Conservation (phyloP, 108 stramenopile species). For the Mediolabrus comicus region DNA sequence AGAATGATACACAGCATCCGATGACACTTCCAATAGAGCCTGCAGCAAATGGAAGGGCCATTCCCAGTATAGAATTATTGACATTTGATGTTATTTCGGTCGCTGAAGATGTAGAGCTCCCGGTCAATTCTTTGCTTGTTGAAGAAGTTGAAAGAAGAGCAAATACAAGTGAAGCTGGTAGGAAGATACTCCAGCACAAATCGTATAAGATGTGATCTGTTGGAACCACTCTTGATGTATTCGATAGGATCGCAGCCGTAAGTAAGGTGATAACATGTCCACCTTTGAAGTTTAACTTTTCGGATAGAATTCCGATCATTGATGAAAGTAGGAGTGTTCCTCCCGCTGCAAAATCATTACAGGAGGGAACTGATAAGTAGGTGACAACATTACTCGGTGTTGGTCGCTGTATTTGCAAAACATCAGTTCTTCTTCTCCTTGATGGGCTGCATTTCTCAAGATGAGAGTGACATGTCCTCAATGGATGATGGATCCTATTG, state of each 20-base stretch:
- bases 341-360: conserved; percentile 11
- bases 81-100: not conserved
- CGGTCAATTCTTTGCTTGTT: not conserved
- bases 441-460: too few relatives aligned
- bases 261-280: conserved; percentile 58
- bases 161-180: conserved; percentile 68
- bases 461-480: not conserved
- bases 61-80: conserved; percentile 10
- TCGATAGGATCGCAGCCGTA: conserved; percentile 52
- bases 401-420: not conserved
- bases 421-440: not conserved
- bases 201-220: conserved; percentile 55
- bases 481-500: not conserved
- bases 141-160: conserved; percentile 38
- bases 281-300: conserved; percentile 5
- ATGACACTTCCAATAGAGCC: conserved; percentile 30
- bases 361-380: not conserved
- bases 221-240: conserved; percentile 44
- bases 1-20: conserved; percentile 29
- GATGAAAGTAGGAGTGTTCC: conserved; percentile 3
- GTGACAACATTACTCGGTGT: not conserved
- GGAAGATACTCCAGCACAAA: conserved; percentile 62
- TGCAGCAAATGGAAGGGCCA: conserved; percentile 26
- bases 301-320: conserved; percentile 6
- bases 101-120: not conserved